Evolutionary conservation across 176 grass and related monocot genomes (phyloP).

Genomic region (Phragmites australis): DNA sequence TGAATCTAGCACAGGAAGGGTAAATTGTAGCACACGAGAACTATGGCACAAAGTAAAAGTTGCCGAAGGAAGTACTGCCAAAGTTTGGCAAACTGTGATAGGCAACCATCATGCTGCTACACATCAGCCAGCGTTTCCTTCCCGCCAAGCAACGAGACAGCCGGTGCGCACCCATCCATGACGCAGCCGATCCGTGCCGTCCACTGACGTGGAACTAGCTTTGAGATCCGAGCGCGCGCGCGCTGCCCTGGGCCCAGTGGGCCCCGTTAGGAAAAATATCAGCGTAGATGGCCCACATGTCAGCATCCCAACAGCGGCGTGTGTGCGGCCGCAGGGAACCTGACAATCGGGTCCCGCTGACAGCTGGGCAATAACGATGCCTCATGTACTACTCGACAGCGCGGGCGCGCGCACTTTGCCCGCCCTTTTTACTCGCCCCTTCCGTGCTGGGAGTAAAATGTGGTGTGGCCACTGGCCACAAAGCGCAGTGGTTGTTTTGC

Average conservation of each 20-base stretch:
- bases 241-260: too few species aligned
- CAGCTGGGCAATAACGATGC: slow-evolving; percentile 30
- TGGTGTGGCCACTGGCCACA: not conserved
- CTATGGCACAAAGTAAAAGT: too few species aligned
- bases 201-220: not conserved
- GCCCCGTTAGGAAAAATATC: not conserved
- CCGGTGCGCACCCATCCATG: too few species aligned
- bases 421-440: not conserved
- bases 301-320: not conserved
- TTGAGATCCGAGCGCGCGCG: not conserved
- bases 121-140: too few species aligned
- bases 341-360: not conserved
- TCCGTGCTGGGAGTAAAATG: not conserved
- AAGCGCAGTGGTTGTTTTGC: not conserved
- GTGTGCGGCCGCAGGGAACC: not conserved
- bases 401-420: not conserved
- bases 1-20: too few species aligned
- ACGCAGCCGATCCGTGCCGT: not conserved
- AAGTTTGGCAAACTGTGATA: too few species aligned
- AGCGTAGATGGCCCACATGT: fast-evolving
- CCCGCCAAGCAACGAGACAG: too few species aligned
- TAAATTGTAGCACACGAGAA: too few species aligned
- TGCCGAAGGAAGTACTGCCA: too few species aligned
- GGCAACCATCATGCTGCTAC: too few species aligned
- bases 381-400: not conserved